phyloP scores from a whole-genome alignment of 441 rosid species.

The Jatropha multifida region DNA sequence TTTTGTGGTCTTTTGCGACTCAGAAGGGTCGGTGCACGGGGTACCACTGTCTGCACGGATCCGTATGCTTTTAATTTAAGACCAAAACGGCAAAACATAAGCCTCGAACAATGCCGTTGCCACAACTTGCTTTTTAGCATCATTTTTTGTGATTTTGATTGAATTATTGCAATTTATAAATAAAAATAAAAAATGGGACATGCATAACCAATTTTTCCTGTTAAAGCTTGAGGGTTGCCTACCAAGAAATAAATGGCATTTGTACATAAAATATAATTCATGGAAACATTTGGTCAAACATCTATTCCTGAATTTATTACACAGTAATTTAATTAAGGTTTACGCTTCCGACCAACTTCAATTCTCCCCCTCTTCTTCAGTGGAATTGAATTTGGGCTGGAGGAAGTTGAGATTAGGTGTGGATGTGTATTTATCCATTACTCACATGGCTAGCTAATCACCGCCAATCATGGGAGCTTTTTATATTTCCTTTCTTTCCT shows the following conservation, averaged over 20 bases:
- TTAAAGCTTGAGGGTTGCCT: not conserved
- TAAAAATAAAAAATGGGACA: too few relatives aligned
- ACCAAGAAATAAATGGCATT: not conserved
- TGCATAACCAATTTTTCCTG: not conserved
- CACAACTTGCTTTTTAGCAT: not conserved
- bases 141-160: too few relatives aligned
- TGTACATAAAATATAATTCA: not conserved
- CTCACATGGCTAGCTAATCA: slow-evolving; percentile 12
- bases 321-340: not conserved
- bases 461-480: slow-evolving; percentile 22
- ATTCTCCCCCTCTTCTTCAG: not conserved
- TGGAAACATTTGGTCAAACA: not conserved
- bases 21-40: not conserved
- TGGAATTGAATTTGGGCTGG: slow-evolving; percentile 5
- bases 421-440: not conserved
- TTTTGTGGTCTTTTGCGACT: too few relatives aligned
- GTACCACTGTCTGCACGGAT: not conserved
- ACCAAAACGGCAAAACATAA: not conserved
- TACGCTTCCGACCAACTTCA: slow-evolving; percentile 19
- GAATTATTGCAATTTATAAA: too few relatives aligned
- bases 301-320: not conserved
- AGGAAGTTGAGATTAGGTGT: not conserved
- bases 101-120: not conserved
- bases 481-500: not conserved
- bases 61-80: not conserved